Percentiles rank a stretch among this genome's conserved stretches.
These are phyloP conservation scores for Phanerochaete carnosa DNA, from an alignment of 768 basidiomycete species.

Conservation along the genomic window DNA sequence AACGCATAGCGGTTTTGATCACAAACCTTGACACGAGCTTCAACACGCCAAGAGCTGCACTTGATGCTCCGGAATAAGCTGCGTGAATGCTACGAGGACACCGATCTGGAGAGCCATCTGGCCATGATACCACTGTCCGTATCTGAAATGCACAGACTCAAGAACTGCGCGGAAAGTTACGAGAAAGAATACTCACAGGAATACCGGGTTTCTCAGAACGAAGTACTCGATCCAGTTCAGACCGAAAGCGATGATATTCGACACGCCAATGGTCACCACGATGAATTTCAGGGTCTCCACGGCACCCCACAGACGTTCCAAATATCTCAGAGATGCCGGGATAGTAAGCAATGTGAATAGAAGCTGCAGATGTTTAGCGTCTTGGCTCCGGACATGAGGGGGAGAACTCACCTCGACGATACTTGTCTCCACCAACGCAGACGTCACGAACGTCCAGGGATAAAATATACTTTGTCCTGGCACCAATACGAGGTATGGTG, in stretches of 20 bases:
- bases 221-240: conserved; percentile 88
- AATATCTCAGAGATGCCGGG: conserved; percentile 80
- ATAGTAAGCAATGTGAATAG: conserved; percentile 72
- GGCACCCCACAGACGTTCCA: conserved; percentile 94
- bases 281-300: conserved; percentile 86
- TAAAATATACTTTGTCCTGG: conserved; percentile 80
- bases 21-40: conserved; percentile 86
- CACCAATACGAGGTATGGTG: conserved; percentile 73
- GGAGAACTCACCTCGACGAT: conserved; percentile 69
- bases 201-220: conserved; percentile 66
- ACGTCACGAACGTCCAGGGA: conserved; percentile 94
- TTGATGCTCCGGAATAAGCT: conserved; percentile 97
- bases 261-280: conserved; percentile 67
- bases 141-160: conserved; percentile 42
- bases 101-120: conserved; percentile 89
- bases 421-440: conserved; percentile 81
- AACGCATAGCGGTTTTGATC: too few relatives aligned
- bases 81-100: conserved; percentile 93
- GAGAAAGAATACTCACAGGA: conserved; percentile 59
- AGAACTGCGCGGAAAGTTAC: not conserved
- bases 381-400: not conserved
- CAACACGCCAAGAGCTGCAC: conserved; percentile 81
- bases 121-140: conserved; percentile 87
- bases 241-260: conserved; percentile 86
- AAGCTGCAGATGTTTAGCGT: conserved; percentile 49